Base-by-base conservation (phyloP, 2,329 filamentous ascomycete genomes). In the Fusarium compactum region DNA sequence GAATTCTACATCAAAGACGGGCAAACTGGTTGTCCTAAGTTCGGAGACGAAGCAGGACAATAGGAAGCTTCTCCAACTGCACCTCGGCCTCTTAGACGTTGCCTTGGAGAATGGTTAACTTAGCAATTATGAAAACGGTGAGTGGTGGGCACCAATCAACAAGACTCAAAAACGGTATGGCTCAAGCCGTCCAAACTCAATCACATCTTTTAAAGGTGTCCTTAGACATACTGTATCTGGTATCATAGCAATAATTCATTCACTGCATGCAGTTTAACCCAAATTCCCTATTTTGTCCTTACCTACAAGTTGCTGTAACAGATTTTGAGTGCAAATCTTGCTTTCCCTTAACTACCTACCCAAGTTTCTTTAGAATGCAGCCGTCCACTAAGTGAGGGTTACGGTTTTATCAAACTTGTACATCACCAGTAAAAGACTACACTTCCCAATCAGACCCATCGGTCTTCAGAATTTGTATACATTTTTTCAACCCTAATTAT, bases 111-210 rank as follows among this genome's bases (percentile, higher is more conserved):
- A 15, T 15, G 3, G 34, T 38, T 38, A 6, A 38, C 34, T n/a
- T 38, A n/a, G n/a, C n/a, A 22, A 27, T 25, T 53, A 20, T 53
- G 50, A 53, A 53, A 43, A 43, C 50, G 50, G 50, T 41, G 50
- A 41, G 25, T 20, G 24, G 18, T 25, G 14, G 9, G 10, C 30
- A 41, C 32, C 7, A 25, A 27, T 38, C 18, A 40, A 32, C 22
- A 29, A 12, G 10, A 53, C 16, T 44, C 14, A 53, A 15, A 25
- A 29, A n/a, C 34, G 34, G 34, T 9, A 43, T 20, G 50, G 24
- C 25, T 41, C 34, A 43, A 53, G 18, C n/a, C 18, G 24, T 43
- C 22, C 15, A 15, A 53, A 53, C 50, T 43, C 50, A 41, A 53
- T 43, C n/a, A 8, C 50, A 25, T 29, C 8, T 6, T 53, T 18